phyloP scores from a whole-genome alignment of 192 early-diverging fungal genomes.

The Coemansia sp. region DNA sequence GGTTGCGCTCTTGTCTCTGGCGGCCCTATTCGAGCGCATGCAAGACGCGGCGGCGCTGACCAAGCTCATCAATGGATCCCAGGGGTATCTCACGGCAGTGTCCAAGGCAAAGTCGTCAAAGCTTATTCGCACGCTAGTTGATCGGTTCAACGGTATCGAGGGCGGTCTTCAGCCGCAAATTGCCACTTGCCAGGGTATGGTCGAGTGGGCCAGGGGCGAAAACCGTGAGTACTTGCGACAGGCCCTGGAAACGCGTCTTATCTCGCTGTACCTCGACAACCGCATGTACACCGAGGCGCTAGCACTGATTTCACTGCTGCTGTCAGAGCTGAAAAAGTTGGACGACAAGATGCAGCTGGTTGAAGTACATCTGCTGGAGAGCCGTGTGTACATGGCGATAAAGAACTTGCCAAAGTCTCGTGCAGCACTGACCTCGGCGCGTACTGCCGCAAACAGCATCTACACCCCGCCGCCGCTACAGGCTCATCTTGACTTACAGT shows the following conservation, averaged over 20 bases:
- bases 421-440: conserved; percentile 94
- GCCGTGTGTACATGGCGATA: conserved; percentile 89
- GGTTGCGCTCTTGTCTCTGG: conserved; percentile 42
- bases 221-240: conserved; percentile 97
- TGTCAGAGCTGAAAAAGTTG: conserved; percentile 96
- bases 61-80: conserved; percentile 79
- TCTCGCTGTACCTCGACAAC: conserved; percentile 90
- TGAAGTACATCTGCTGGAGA: conserved; percentile 96
- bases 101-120: conserved; percentile 98
- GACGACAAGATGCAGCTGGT: conserved; percentile 99
- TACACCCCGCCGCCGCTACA: conserved; percentile 98
- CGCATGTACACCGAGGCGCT: conserved; percentile 95
- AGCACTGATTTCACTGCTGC: conserved; percentile 76
- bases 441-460: conserved; percentile 96
- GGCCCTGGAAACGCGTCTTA: conserved; percentile 91
- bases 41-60: conserved; percentile 78
- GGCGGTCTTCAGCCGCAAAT: conserved; percentile 90
- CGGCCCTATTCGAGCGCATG: conserved; percentile 49
- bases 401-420: conserved; percentile 93
- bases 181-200: conserved; percentile 89
- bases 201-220: conserved; percentile 89
- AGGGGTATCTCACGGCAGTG: conserved; percentile 77
- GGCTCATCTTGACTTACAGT: conserved; percentile 96
- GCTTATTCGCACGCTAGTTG: conserved; percentile 68
- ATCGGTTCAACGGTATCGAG: conserved; percentile 87